These are phyloP conservation scores for Murraya paniculata DNA, from an alignment of 345 rosid species.

Conservation along the genomic window DNA sequence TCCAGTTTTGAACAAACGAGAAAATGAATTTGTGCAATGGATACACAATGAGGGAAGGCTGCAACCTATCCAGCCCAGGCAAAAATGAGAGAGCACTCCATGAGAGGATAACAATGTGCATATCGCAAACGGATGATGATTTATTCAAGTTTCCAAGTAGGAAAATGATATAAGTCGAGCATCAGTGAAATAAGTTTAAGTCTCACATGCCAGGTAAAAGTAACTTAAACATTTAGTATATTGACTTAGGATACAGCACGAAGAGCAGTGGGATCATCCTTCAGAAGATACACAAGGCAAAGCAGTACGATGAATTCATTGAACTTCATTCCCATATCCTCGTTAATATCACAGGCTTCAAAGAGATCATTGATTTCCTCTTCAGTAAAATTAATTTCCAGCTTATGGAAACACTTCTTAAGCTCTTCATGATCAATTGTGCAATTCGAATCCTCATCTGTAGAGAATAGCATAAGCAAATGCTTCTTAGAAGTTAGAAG, in stretches of 20 bases:
- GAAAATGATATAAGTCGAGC: neutral
- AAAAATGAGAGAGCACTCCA: neutral
- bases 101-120: neutral
- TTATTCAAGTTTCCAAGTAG: neutral
- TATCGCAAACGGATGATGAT: neutral
- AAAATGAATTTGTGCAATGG: neutral
- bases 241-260: slow-evolving; percentile 48
- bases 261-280: slow-evolving; percentile 58
- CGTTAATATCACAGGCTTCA: slow-evolving; percentile 75
- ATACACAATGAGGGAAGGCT: neutral
- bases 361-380: slow-evolving; percentile 83
- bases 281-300: slow-evolving; percentile 85
- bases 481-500: neutral
- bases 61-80: neutral
- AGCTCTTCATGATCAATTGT: slow-evolving; percentile 79
- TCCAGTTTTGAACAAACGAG: neutral
- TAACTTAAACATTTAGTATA: neutral
- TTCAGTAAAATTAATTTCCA: slow-evolving; percentile 66
- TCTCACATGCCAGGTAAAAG: slow-evolving; percentile 2
- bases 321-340: slow-evolving; percentile 77
- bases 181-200: neutral
- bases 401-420: slow-evolving; percentile 63
- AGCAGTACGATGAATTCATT: slow-evolving; percentile 91
- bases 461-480: slow-evolving; percentile 7
- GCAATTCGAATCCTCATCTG: slow-evolving; percentile 86